A percentile compares a stretch with the other conserved stretches of the same genome.
Evolutionary conservation across 164 flowering plant genomes (phyloP).

Genomic region (Taxillus chinensis): DNA sequence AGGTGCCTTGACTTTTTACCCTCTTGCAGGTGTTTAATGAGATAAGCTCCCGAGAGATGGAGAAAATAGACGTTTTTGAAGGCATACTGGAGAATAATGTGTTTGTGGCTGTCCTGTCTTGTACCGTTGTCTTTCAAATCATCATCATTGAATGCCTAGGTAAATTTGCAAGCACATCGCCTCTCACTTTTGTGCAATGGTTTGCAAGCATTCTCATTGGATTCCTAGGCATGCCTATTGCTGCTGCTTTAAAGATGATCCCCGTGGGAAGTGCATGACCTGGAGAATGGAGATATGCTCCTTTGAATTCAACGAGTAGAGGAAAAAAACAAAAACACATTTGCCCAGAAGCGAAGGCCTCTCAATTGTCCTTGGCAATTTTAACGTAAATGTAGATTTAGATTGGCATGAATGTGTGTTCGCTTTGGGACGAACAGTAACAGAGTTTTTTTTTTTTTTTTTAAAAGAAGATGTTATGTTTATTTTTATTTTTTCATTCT

Average conservation of each 20-base stretch:
- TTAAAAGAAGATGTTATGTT: too few species aligned
- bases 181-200: constrained; percentile 1
- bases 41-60: constrained; percentile 5
- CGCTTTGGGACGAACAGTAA: too few species aligned
- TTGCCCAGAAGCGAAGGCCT: too few species aligned
- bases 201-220: neutral
- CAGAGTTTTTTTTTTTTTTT: too few species aligned
- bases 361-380: too few species aligned
- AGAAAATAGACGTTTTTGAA: constrained; percentile 5
- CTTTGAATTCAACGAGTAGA: neutral
- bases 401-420: too few species aligned
- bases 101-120: constrained; percentile 1
- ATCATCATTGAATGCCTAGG: constrained; percentile 1
- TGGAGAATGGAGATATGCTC: neutral
- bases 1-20: too few species aligned
- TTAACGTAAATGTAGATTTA: too few species aligned
- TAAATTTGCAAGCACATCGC: constrained; percentile 1
- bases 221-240: constrained; percentile 2
- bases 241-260: constrained; percentile 5
- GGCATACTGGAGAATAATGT: constrained; percentile 5
- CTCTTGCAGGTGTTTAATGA: constrained; percentile 4
- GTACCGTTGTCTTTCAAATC: neutral
- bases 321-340: too few species aligned
- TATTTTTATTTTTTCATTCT: too few species aligned
- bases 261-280: neutral